Evolutionary conservation across 495 filamentous ascomycete genomes (phyloP).

Genomic region (Daldinia grandis): DNA sequence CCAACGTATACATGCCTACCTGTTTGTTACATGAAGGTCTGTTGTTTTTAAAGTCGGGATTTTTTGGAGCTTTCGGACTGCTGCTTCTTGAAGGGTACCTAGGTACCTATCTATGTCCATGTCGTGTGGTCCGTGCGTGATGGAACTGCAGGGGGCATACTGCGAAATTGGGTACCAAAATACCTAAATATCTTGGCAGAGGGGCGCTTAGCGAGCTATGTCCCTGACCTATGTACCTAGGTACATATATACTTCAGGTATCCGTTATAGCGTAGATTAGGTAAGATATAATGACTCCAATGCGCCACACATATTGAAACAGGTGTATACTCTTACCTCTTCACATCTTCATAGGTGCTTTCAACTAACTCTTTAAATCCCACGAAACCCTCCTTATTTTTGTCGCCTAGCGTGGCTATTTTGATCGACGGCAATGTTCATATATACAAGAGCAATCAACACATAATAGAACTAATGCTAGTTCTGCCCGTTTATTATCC

Average conservation of each 20-base stretch:
- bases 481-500: not conserved
- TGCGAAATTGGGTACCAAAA: not conserved
- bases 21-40: not conserved
- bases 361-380: not conserved
- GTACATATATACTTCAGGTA: no score
- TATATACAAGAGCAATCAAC: not conserved
- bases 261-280: not conserved
- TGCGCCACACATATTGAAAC: conserved; percentile 1
- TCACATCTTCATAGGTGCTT: not conserved
- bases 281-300: not conserved
- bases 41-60: conserved; percentile 2
- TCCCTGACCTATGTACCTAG: no score
- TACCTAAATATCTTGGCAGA: not conserved
- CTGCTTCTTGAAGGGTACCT: not conserved
- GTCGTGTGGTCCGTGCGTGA: not conserved
- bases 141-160: not conserved
- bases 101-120: no score
- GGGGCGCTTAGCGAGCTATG: not conserved
- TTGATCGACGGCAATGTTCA: not conserved
- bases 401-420: not conserved
- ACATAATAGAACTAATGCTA: not conserved
- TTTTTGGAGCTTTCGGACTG: not conserved
- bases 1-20: not conserved
- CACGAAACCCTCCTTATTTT: not conserved
- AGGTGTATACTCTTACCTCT: not conserved